Conservation (phyloP, 1,284 basidiomycete genomes). For the Cutaneotrichosporon spelunceum region DNA sequence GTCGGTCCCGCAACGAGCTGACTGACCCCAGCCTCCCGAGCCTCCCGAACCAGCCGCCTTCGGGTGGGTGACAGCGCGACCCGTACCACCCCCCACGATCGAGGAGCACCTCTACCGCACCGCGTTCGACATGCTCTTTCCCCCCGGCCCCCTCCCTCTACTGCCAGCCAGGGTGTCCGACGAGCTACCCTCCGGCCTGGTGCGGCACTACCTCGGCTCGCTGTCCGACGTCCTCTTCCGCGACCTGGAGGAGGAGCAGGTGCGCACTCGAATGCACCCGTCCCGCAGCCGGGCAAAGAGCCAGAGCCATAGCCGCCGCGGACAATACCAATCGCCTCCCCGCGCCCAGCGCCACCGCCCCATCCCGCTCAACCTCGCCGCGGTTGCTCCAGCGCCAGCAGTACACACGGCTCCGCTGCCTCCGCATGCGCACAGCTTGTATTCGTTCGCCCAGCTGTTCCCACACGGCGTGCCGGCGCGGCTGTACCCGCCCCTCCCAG, state of each 20-base stretch:
- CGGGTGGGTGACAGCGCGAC: background rate
- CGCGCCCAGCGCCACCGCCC: background rate
- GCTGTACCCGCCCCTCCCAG: background rate
- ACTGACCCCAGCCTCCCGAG: background rate
- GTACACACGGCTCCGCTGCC: background rate
- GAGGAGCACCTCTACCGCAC: background rate
- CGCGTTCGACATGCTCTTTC: background rate
- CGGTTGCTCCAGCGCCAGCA: background rate
- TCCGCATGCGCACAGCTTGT: background rate
- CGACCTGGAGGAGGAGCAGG: background rate
- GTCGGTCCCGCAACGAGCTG: background rate
- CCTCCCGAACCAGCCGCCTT: background rate
- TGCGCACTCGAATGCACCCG: background rate
- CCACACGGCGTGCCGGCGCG: background rate
- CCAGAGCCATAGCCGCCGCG: background rate
- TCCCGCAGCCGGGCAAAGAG: background rate
- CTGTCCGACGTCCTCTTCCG: background rate
- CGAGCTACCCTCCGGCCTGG: background rate
- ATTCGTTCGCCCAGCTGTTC: background rate
- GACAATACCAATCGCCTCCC: background rate
- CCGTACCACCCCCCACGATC: background rate
- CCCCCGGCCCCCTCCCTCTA: background rate
- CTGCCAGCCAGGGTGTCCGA: background rate
- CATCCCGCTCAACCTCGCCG: background rate
- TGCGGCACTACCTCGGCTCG: background rate